phyloP scores from a whole-genome alignment of 2,329 filamentous ascomycete genomes.

The Chrysoporthe cubensis region DNA sequence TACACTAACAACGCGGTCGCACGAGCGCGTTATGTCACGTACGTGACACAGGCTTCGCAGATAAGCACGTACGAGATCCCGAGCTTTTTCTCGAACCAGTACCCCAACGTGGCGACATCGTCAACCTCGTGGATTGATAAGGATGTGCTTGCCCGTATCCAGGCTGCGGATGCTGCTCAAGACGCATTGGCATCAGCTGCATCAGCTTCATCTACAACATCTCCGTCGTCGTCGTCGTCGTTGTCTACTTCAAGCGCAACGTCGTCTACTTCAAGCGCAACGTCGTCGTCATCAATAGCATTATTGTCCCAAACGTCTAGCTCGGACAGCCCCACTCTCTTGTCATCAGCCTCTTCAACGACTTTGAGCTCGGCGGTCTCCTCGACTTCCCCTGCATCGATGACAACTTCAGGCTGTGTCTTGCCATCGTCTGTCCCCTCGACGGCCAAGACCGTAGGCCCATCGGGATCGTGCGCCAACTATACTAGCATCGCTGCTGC shows the following conservation, averaged over 20 bases:
- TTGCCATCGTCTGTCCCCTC: conserved; percentile 18
- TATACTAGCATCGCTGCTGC: conserved; percentile 45
- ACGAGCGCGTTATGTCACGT: conserved; percentile 40
- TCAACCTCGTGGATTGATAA: conserved; percentile 44
- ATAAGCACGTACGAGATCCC: conserved; percentile 41
- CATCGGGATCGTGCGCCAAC: conserved; percentile 33
- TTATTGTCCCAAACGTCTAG: background rate
- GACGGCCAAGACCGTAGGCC: conserved; percentile 28
- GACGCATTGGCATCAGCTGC: conserved; percentile 9
- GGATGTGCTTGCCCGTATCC: conserved; percentile 38
- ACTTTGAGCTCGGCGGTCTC: background rate
- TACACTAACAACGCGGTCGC: conserved; percentile 42
- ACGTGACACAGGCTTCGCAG: conserved; percentile 38
- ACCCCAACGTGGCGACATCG: conserved; percentile 39
- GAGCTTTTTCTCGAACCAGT: conserved; percentile 41
- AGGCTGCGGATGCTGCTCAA: conserved; percentile 30
- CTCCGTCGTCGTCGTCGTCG: background rate
- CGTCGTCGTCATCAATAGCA: background rate
- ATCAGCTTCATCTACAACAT: background rate
- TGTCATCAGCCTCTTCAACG: background rate
- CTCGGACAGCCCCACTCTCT: background rate
- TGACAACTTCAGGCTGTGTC: background rate
- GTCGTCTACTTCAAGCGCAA: background rate
- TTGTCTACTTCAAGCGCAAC: background rate
- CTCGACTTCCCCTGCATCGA: background rate